A percentile compares a stretch with the other conserved stretches of the same genome.
These are phyloP conservation scores for Fomitopsis pulvina DNA, from an alignment of 768 basidiomycete genomes.

Conservation along the genomic window DNA sequence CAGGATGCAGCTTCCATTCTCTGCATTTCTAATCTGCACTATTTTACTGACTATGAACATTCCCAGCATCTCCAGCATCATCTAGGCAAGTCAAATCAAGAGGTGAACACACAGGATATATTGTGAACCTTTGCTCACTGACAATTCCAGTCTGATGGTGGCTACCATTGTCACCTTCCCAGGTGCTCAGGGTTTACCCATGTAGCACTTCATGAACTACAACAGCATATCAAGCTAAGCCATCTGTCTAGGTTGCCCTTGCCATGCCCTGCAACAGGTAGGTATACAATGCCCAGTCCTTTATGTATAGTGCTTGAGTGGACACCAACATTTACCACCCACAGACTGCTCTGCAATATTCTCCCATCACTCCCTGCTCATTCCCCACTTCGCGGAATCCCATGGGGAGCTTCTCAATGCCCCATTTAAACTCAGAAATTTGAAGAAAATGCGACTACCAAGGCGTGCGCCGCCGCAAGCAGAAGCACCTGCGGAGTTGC, in stretches of 20 bases:
- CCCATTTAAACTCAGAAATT: neutral
- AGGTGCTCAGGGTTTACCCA: constrained; percentile 9
- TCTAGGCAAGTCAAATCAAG: neutral
- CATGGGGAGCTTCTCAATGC: neutral
- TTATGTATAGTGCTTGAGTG: neutral
- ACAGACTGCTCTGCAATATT: neutral
- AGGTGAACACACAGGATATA: neutral
- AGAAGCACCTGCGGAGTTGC: neutral
- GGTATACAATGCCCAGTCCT: neutral
- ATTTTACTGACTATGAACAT: neutral
- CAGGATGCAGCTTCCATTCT: neutral
- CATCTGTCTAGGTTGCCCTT: constrained; percentile 11
- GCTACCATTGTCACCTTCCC: constrained; percentile 4
- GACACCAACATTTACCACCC: neutral
- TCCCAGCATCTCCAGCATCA: constrained; percentile 11
- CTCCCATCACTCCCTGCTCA: neutral
- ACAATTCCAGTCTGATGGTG: neutral
- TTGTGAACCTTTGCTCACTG: neutral
- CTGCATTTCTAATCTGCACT: neutral
- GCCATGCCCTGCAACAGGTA: constrained; percentile 14
- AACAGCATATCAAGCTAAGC: constrained; percentile 9
- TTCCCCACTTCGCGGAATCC: neutral
- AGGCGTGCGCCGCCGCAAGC: neutral
- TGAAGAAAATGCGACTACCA: constrained; percentile 1
- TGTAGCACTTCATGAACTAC: constrained; percentile 4